Conservation (phyloP, 2,329 filamentous ascomycete species). For the Colletotrichum sp. region DNA sequence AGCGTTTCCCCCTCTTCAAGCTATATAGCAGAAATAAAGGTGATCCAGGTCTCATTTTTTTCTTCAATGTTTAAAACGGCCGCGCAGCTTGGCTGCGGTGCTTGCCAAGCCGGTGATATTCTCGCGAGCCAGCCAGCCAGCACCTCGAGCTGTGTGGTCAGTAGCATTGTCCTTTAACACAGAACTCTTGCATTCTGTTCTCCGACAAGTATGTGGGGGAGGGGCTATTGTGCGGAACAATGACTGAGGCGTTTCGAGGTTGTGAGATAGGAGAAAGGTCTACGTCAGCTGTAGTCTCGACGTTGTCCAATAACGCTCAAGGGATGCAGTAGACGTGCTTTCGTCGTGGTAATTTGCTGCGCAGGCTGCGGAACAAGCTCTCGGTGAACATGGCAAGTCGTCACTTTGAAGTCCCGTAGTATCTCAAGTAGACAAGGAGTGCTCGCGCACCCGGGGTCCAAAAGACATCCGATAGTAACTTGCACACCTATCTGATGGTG, state of each 20-base stretch:
- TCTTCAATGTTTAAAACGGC: not conserved
- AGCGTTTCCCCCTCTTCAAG: not conserved
- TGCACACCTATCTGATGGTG: not conserved
- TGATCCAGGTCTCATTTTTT: not conserved
- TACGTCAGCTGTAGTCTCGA: not conserved
- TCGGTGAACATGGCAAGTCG: not conserved
- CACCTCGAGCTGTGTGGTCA: not conserved
- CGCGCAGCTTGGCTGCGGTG: not conserved
- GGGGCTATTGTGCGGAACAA: not conserved
- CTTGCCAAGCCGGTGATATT: not conserved
- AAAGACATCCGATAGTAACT: not conserved
- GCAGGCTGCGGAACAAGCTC: not conserved
- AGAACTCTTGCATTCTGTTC: not conserved
- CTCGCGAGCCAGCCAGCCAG: not conserved
- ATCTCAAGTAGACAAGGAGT: not conserved
- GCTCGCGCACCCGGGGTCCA: not conserved
- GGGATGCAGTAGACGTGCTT: not conserved
- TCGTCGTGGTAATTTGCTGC: not conserved
- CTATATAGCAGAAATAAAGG: not conserved
- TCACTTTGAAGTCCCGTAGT: not conserved
- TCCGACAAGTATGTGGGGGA: not conserved
- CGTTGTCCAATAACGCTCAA: not conserved
- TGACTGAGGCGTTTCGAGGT: not conserved
- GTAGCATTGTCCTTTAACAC: not conserved
- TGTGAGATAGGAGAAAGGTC: not conserved